Conservation (phyloP, 2,329 filamentous ascomycete species). For the Colletotrichum sojae region DNA sequence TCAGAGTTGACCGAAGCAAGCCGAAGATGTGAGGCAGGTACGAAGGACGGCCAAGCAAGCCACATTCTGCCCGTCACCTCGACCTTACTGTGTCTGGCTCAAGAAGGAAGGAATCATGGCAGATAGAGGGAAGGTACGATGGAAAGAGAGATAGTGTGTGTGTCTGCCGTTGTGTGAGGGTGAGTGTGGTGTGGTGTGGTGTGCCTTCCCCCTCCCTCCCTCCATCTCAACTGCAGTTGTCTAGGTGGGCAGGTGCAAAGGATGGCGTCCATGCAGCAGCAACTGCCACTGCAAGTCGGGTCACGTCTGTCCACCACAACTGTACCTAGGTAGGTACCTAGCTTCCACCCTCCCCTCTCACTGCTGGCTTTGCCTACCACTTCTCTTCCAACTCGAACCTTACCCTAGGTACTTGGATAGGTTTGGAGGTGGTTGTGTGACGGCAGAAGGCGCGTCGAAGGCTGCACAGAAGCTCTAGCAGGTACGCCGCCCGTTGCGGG, state of each 20-base stretch:
- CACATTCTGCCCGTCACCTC: not conserved
- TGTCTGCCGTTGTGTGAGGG: conserved; percentile 4
- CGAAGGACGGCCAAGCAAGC: conserved; percentile 9
- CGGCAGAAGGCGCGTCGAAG: conserved; percentile 40
- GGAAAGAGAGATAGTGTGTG: conserved; percentile 2
- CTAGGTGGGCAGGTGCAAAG: too few species aligned
- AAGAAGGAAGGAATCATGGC: conserved; percentile 8
- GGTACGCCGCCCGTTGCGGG: conserved; percentile 27
- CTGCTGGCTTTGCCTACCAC: too few species aligned
- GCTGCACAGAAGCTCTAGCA: conserved; percentile 37
- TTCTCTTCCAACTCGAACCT: too few species aligned
- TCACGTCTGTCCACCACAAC: conserved; percentile 6
- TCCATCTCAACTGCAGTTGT: too few species aligned
- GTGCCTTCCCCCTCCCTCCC: not conserved
- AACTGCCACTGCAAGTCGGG: conserved; percentile 19
- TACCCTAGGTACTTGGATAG: too few species aligned
- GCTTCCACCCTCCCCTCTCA: too few species aligned
- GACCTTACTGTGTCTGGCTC: not conserved
- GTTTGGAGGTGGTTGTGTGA: conserved; percentile 7
- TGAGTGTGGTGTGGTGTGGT: conserved; percentile 5
- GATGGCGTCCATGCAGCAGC: not conserved
- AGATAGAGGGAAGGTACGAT: conserved; percentile 14
- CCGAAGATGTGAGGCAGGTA: conserved; percentile 24
- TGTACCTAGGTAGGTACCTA: too few species aligned
- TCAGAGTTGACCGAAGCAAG: conserved; percentile 35